Conservation (phyloP, 2,329 filamentous ascomycete genomes). For the Alternaria panax region DNA sequence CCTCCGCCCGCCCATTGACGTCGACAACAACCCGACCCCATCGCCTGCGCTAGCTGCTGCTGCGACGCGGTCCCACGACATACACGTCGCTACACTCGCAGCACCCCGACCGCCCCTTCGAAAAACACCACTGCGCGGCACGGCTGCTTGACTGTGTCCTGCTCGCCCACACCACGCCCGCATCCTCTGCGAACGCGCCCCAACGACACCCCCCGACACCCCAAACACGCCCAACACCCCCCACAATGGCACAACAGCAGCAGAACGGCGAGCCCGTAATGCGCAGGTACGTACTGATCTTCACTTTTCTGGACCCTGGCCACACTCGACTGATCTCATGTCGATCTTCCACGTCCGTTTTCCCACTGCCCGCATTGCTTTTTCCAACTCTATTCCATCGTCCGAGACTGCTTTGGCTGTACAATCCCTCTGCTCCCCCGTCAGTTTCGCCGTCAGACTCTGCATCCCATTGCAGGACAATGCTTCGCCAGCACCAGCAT, state of each 20-base stretch:
- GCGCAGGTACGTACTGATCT: constrained; percentile 65
- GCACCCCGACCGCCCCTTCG: no score
- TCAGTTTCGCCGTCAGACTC: background rate
- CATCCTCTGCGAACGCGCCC: background rate
- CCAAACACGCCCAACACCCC: background rate
- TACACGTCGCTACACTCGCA: constrained; percentile 5
- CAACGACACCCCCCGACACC: background rate
- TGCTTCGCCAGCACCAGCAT: constrained; percentile 7
- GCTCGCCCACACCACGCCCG: background rate
- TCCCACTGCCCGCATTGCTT: background rate
- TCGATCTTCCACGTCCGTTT: constrained; percentile 1
- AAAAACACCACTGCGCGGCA: constrained; percentile 1
- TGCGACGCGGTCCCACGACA: constrained; percentile 6
- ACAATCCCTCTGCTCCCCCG: background rate
- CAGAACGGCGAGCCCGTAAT: constrained; percentile 63
- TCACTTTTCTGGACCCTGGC: constrained; percentile 11
- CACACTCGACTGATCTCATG: background rate
- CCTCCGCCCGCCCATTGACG: no score
- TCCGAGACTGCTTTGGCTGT: background rate
- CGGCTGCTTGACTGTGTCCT: constrained; percentile 25
- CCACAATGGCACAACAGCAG: constrained; percentile 49
- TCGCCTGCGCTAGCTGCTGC: constrained; percentile 11
- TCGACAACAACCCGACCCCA: constrained; percentile 15
- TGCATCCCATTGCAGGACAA: background rate
- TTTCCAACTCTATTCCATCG: background rate